These are phyloP conservation scores for Daedaleopsis nitida DNA, from an alignment of 768 basidiomycete genomes.

Conservation along the genomic window DNA sequence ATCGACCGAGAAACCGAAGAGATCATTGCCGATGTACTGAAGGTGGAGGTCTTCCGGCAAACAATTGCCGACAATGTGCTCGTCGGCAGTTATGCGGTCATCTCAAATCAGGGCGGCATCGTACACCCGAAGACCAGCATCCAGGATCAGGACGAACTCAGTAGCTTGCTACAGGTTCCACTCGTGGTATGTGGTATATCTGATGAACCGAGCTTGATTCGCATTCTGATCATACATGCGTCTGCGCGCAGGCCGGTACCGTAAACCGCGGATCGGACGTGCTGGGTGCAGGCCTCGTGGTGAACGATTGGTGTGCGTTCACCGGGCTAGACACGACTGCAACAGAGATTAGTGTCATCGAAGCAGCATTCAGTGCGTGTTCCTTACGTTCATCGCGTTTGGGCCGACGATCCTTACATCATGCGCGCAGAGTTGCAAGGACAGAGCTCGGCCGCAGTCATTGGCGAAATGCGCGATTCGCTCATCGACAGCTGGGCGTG, in stretches of 20 bases:
- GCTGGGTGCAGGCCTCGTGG: slow-evolving; percentile 94
- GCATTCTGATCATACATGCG: slow-evolving; percentile 1
- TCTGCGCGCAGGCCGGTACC: slow-evolving; percentile 76
- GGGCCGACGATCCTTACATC: slow-evolving; percentile 6
- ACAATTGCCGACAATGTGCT: slow-evolving; percentile 96
- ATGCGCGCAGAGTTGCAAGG: slow-evolving; percentile 52
- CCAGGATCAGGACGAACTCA: slow-evolving; percentile 97
- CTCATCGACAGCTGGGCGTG: slow-evolving; percentile 85
- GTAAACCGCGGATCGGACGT: slow-evolving; percentile 99
- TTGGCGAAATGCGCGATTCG: slow-evolving; percentile 61
- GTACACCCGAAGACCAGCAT: slow-evolving; percentile 98
- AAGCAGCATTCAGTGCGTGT: slow-evolving; percentile 91
- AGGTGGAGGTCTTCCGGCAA: slow-evolving; percentile 98
- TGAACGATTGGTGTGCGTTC: slow-evolving; percentile 99
- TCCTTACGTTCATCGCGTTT: slow-evolving; percentile 10
- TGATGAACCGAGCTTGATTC: not conserved
- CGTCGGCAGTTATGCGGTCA: slow-evolving; percentile 93
- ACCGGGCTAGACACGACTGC: slow-evolving; percentile 99
- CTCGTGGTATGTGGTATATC: slow-evolving; percentile 70
- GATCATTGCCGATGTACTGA: slow-evolving; percentile 98
- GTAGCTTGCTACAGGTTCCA: slow-evolving; percentile 90
- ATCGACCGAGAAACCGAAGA: slow-evolving; percentile 98
- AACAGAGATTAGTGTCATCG: slow-evolving; percentile 97
- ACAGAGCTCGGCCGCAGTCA: slow-evolving; percentile 53
- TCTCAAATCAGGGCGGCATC: slow-evolving; percentile 96